phyloP scores from a whole-genome alignment of 2,329 filamentous ascomycete genomes.

The Lasiodiplodia theobromae region DNA sequence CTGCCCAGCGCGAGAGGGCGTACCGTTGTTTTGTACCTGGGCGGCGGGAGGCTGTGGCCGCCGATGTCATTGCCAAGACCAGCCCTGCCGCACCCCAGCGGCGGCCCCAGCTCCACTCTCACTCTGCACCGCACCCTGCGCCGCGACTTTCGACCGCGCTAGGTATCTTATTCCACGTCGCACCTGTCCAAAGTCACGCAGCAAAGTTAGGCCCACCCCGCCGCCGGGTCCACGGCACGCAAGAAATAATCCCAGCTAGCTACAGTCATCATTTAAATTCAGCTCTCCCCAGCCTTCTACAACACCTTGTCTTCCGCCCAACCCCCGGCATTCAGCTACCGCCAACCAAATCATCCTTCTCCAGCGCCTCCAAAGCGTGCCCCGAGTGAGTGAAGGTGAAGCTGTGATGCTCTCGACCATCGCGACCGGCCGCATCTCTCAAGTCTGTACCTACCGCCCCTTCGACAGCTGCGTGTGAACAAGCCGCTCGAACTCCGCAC shows the following conservation, averaged over 20 bases:
- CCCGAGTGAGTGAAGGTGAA: slow-evolving; percentile 19
- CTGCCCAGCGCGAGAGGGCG: background rate
- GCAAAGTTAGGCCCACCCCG: slow-evolving; percentile 16
- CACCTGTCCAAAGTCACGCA: slow-evolving; percentile 1
- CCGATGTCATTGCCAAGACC: slow-evolving; percentile 18
- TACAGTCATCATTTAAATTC: slow-evolving; percentile 7
- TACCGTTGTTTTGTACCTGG: background rate
- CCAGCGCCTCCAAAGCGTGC: slow-evolving; percentile 9
- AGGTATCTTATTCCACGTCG: slow-evolving; percentile 23
- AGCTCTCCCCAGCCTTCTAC: slow-evolving; percentile 4
- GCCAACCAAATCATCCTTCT: slow-evolving; percentile 12
- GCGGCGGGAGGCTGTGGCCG: background rate
- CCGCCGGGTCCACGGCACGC: slow-evolving; percentile 13
- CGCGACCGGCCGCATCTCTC: slow-evolving; percentile 1
- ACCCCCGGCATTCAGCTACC: slow-evolving; percentile 11
- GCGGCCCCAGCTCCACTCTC: slow-evolving; percentile 13
- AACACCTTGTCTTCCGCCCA: background rate
- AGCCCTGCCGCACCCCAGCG: slow-evolving; percentile 8
- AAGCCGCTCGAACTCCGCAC: background rate
- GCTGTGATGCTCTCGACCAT: slow-evolving; percentile 20
- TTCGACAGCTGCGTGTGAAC: background rate
- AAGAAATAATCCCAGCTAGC: background rate
- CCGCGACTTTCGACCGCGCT: slow-evolving; percentile 12
- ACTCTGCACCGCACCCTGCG: background rate
- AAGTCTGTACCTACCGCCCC: slow-evolving; percentile 8